Evolutionary conservation across 192 early-diverging fungal genomes (phyloP).

Genomic region (Podila epicladia): DNA sequence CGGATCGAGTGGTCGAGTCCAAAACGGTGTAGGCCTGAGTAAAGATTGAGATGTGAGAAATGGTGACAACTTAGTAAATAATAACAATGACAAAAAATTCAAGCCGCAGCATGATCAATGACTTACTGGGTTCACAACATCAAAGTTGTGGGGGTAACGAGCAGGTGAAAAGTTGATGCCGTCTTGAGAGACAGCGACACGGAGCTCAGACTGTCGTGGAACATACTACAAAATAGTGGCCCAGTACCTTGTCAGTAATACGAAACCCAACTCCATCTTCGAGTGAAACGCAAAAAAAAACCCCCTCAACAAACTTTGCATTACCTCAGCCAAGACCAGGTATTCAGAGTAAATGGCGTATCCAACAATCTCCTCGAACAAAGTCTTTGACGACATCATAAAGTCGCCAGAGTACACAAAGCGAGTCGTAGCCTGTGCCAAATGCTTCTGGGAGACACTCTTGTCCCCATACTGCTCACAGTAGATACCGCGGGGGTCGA

Average conservation of each 20-base stretch:
- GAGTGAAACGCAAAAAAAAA: not conserved
- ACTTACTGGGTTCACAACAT: conserved; percentile 58
- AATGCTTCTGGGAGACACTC: conserved; percentile 59
- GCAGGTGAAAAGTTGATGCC: conserved; percentile 74
- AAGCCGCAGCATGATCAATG: not conserved
- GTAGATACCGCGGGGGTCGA: conserved; percentile 70
- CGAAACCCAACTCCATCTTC: not conserved
- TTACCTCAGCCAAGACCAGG: conserved; percentile 79
- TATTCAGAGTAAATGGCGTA: conserved; percentile 83
- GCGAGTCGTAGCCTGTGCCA: conserved; percentile 64
- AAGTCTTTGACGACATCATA: conserved; percentile 56
- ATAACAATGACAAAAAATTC: not conserved
- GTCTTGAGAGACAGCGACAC: conserved; percentile 76
- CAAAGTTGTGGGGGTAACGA: conserved; percentile 80
- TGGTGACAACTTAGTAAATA: not conserved
- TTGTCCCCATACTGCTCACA: conserved; percentile 79
- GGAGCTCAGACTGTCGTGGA: conserved; percentile 54
- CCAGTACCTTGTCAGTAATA: not conserved
- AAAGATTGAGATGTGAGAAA: not conserved
- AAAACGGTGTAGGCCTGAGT: conserved; percentile 76
- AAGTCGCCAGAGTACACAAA: conserved; percentile 71
- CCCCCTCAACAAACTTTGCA: not conserved
- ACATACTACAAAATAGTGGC: conserved; percentile 17
- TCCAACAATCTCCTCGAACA: conserved; percentile 80
- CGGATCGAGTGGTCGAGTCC: conserved; percentile 66